Percentiles rank a stretch among this genome's conserved stretches.
Evolutionary conservation across 179 eudicot species (phyloP).

Genomic region (Camellia oleifera): DNA sequence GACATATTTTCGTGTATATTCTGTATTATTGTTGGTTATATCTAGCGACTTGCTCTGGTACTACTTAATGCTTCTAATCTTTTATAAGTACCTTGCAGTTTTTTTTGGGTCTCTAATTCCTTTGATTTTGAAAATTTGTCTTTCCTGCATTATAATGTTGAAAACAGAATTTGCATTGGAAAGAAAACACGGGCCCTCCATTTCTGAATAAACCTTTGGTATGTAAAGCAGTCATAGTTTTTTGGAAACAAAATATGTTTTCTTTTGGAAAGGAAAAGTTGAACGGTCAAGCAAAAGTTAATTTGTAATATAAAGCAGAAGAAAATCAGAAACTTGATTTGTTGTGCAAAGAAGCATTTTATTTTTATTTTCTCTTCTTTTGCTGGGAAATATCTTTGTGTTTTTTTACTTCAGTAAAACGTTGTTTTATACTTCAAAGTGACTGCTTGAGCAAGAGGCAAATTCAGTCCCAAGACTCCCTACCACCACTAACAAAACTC

Average conservation of each 20-base stretch:
- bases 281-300: too few species aligned
- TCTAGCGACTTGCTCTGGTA: conserved; percentile 82
- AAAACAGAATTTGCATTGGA: background rate
- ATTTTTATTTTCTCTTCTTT: background rate
- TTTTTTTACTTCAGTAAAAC: background rate
- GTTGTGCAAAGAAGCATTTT: background rate
- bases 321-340: background rate
- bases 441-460: background rate
- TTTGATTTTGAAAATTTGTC: background rate
- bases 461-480: background rate
- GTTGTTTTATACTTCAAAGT: background rate
- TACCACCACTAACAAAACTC: background rate
- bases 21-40: conserved; percentile 76
- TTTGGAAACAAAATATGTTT: background rate
- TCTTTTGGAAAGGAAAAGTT: background rate
- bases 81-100: background rate
- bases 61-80: background rate
- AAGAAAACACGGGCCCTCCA: background rate
- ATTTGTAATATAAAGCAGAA: background rate
- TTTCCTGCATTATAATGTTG: background rate
- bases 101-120: background rate
- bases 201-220: background rate
- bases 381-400: too few species aligned
- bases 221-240: too few species aligned
- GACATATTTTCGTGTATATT: conserved; percentile 93